Conservation (phyloP, 1,284 basidiomycete genomes). For the Sanghuangporus baumii region DNA sequence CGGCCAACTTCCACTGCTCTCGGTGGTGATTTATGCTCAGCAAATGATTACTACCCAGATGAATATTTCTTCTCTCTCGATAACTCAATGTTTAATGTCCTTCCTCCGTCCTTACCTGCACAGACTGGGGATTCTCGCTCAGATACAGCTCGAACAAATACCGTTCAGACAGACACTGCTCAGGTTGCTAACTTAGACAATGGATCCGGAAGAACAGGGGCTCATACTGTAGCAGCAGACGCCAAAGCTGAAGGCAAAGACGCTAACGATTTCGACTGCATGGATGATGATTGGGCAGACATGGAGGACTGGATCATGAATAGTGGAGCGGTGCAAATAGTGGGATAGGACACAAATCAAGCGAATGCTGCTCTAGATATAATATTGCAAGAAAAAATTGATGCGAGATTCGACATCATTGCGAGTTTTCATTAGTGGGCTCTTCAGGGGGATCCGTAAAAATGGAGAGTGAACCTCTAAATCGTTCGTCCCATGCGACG, state of each 20-base stretch:
- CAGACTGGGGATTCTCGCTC: background rate
- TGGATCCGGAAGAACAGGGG: background rate
- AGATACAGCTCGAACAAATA: too few species aligned
- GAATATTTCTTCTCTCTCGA: constrained; percentile 33
- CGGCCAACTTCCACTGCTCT: background rate
- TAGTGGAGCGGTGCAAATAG: constrained; percentile 37
- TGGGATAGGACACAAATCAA: background rate
- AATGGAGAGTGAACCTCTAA: constrained; percentile 59
- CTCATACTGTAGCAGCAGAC: background rate
- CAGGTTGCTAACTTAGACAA: background rate
- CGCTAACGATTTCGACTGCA: background rate
- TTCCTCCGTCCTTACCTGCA: constrained; percentile 10
- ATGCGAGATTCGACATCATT: background rate
- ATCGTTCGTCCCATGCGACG: constrained; percentile 75
- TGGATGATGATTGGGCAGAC: constrained; percentile 31
- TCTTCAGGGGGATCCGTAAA: constrained; percentile 42
- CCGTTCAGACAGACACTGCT: background rate
- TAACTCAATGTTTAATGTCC: constrained; percentile 29
- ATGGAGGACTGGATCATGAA: constrained; percentile 41
- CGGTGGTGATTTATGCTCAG: background rate
- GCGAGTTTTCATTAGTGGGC: background rate
- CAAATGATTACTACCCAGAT: constrained; percentile 10
- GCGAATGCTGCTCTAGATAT: constrained; percentile 7
- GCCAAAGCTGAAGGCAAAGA: background rate
- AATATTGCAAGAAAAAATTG: background rate